Percentiles rank a stretch among this genome's conserved stretches.
Evolutionary conservation across 2,329 filamentous ascomycete genomes (phyloP).

Genomic region (Atkinsonella hypoxylon): DNA sequence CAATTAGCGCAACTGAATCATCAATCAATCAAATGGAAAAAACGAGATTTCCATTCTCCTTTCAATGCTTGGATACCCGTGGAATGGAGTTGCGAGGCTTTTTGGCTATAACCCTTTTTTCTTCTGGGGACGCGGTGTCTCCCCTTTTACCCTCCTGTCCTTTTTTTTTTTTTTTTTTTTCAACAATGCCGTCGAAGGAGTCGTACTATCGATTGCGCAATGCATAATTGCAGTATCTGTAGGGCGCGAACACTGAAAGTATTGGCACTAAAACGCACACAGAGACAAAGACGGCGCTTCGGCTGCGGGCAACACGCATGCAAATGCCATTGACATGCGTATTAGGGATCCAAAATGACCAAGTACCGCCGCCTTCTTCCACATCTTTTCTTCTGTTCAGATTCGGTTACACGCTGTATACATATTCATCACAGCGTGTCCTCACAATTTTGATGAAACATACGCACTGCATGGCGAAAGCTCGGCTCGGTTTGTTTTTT

Average conservation of each 20-base stretch:
- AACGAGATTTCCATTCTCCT: no score
- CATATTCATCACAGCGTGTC: background rate
- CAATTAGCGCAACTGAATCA: no score
- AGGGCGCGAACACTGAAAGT: background rate
- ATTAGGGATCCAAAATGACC: background rate
- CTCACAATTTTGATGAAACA: background rate
- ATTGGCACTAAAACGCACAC: background rate
- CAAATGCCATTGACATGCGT: background rate
- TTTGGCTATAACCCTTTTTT: background rate
- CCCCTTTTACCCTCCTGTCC: background rate
- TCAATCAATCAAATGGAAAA: no score
- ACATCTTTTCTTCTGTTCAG: background rate
- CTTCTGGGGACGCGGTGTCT: background rate
- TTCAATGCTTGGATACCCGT: no score
- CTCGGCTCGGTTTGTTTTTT: background rate
- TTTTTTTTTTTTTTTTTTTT: no score
- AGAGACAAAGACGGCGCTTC: background rate
- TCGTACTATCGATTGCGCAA: constrained; percentile 1
- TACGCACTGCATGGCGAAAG: background rate
- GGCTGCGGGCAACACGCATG: background rate
- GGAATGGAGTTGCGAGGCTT: no score
- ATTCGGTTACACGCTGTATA: background rate
- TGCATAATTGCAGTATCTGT: background rate
- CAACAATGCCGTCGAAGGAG: background rate
- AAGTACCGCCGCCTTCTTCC: background rate